These are phyloP conservation scores for Pythium coloratum DNA, from an alignment of 352 stramenopile genomes.

Conservation along the genomic window DNA sequence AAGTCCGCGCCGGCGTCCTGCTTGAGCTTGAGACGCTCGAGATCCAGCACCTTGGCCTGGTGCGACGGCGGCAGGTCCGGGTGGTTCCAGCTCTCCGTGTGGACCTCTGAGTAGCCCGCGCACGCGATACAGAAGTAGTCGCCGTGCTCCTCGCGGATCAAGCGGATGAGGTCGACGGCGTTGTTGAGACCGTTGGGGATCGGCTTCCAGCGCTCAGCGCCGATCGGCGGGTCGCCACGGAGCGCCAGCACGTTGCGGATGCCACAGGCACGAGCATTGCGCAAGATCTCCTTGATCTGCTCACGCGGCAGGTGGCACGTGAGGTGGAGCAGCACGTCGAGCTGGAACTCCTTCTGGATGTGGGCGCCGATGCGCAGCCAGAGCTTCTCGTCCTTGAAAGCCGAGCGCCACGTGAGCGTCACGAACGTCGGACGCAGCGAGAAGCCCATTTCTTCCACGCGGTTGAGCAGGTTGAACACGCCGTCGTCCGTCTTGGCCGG, in stretches of 20 bases:
- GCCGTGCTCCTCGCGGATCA: slow-evolving; percentile 95
- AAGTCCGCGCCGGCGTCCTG: slow-evolving; percentile 97
- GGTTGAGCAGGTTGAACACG: slow-evolving; percentile 82
- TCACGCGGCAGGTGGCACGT: slow-evolving; percentile 78
- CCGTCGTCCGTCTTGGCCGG: slow-evolving; percentile 84
- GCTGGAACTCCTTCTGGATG: slow-evolving; percentile 85
- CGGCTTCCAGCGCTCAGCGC: slow-evolving; percentile 82
- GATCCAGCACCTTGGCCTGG: slow-evolving; percentile 82
- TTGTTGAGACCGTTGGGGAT: slow-evolving; percentile 92
- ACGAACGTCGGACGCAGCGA: slow-evolving; percentile 85
- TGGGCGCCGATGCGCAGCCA: slow-evolving; percentile 90
- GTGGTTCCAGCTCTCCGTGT: slow-evolving; percentile 86
- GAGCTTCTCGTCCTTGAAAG: slow-evolving; percentile 87
- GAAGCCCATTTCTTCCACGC: slow-evolving; percentile 86
- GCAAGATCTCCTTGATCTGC: slow-evolving; percentile 61
- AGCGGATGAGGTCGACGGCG: slow-evolving; percentile 95
- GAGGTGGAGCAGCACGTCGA: slow-evolving; percentile 80
- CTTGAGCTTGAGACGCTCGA: slow-evolving; percentile 98
- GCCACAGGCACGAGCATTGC: slow-evolving; percentile 68
- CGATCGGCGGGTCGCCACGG: slow-evolving; percentile 94
- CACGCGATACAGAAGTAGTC: slow-evolving; percentile 97
- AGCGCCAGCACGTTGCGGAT: slow-evolving; percentile 99
- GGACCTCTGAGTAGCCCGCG: slow-evolving; percentile 96
- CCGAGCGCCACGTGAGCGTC: slow-evolving; percentile 88
- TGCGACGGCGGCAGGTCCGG: slow-evolving; percentile 79